Conservation (phyloP, 768 basidiomycete species). For the Mycena olivaceomarginata region DNA sequence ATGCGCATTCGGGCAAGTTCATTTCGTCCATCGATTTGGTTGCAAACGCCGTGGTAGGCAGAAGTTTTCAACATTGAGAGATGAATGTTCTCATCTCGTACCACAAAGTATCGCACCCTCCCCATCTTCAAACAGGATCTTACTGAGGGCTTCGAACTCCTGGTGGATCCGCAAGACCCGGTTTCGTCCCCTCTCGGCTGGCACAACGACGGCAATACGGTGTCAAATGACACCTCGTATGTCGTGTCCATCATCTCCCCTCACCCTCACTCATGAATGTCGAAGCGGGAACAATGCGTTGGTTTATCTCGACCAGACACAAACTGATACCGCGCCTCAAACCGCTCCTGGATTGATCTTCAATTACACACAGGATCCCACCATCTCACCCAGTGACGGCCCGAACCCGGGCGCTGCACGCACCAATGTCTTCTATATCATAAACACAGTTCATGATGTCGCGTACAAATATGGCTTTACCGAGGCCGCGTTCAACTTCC, state of each 20-base stretch:
- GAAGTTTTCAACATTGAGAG: no score
- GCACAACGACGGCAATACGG: conserved; percentile 59
- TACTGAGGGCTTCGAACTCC: conserved; percentile 60
- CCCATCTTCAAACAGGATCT: conserved; percentile 62
- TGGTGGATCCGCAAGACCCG: conserved; percentile 63
- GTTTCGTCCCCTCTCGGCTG: conserved; percentile 68
- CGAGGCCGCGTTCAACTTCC: conserved; percentile 1
- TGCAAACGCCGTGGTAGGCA: no score
- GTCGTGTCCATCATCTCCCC: conserved; percentile 44
- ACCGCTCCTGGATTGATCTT: conserved; percentile 52
- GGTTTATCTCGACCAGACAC: conserved; percentile 36
- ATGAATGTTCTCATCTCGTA: no score
- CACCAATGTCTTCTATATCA: conserved; percentile 58
- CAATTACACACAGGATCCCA: conserved; percentile 52
- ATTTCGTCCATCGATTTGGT: no score
- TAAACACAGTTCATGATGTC: neutral
- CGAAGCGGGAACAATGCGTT: conserved; percentile 23
- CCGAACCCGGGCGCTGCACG: conserved; percentile 73
- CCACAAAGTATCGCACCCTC: conserved; percentile 54
- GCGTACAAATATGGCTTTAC: neutral
- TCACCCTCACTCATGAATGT: no score
- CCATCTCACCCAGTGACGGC: conserved; percentile 48
- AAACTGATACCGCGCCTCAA: conserved; percentile 52
- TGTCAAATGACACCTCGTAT: conserved; percentile 19
- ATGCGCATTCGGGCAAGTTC: no score